Percentiles rank a stretch among this genome's conserved stretches.
These are phyloP conservation scores for Monosporozyma aquatica DNA, from an alignment of 805 yeast genomes.

Conservation along the genomic window DNA sequence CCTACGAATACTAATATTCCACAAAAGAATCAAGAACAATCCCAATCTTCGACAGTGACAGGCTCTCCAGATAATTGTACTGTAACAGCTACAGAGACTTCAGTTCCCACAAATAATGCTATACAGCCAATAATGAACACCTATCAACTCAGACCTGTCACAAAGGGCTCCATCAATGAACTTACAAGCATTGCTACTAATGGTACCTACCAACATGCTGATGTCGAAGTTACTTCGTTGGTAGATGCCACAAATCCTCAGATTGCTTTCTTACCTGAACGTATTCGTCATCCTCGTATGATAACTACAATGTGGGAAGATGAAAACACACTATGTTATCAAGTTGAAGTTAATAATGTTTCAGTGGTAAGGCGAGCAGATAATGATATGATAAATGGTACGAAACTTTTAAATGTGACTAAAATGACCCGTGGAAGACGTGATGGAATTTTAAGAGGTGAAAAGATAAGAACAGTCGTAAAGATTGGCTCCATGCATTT, in stretches of 20 bases:
- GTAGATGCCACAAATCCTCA: too few species aligned
- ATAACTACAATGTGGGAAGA: slow-evolving; percentile 91
- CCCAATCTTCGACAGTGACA: too few species aligned
- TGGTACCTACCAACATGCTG: too few species aligned
- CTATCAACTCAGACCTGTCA: too few species aligned
- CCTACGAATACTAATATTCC: not conserved
- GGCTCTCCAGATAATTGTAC: too few species aligned
- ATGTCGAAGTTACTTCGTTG: too few species aligned
- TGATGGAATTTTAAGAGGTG: slow-evolving; percentile 74
- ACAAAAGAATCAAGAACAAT: not conserved
- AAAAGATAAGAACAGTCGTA: slow-evolving; percentile 68
- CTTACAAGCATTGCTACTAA: too few species aligned
- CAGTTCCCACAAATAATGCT: too few species aligned
- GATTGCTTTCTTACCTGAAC: too few species aligned
- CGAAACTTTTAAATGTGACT: slow-evolving; percentile 73
- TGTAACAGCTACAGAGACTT: too few species aligned
- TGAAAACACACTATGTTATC: slow-evolving; percentile 75
- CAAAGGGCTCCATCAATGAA: too few species aligned
- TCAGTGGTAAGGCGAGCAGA: slow-evolving; percentile 79
- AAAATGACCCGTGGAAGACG: slow-evolving; percentile 83
- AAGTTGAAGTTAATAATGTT: slow-evolving; percentile 74
- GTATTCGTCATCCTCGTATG: slow-evolving; percentile 35
- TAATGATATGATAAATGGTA: slow-evolving; percentile 79
- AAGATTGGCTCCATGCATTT: slow-evolving; percentile 82
- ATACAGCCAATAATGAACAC: too few species aligned